Evolutionary conservation across 768 basidiomycete genomes (phyloP).

Genomic region (Leccinum aurantiacum): DNA sequence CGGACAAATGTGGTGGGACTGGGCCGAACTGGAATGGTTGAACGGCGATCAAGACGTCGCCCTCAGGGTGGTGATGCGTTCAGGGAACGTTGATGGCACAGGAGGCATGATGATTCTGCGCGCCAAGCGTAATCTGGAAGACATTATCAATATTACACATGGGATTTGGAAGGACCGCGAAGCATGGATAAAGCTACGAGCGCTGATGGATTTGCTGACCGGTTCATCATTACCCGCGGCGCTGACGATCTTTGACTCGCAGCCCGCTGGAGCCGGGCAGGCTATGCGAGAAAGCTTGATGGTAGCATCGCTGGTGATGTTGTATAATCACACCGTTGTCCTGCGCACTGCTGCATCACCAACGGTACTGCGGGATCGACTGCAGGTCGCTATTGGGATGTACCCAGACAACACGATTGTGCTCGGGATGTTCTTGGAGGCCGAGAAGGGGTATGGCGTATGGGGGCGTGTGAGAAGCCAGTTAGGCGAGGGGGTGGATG

Average conservation of each 20-base stretch:
- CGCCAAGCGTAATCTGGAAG: conserved; percentile 63
- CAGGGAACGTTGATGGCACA: conserved; percentile 52
- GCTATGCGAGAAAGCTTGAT: conserved; percentile 49
- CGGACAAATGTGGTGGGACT: conserved; percentile 72
- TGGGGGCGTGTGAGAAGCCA: conserved; percentile 70
- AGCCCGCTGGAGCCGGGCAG: conserved; percentile 20
- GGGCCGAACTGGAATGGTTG: conserved; percentile 86
- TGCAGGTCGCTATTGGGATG: conserved; percentile 49
- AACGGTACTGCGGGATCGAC: conserved; percentile 54
- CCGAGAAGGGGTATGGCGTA: conserved; percentile 71
- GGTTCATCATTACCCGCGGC: conserved; percentile 40
- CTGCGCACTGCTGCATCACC: conserved; percentile 62
- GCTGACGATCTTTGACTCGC: conserved; percentile 39
- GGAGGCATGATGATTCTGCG: conserved; percentile 58
- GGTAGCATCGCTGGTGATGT: conserved; percentile 54
- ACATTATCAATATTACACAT: conserved; percentile 35
- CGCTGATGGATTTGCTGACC: conserved; percentile 63
- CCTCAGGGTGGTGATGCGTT: conserved; percentile 51
- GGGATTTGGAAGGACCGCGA: conserved; percentile 56
- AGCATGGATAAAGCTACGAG: conserved; percentile 64
- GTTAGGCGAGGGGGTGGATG: conserved; percentile 46
- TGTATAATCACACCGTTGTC: conserved; percentile 57
- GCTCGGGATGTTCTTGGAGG: conserved; percentile 72
- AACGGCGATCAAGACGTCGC: conserved; percentile 49
- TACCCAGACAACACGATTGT: conserved; percentile 74